phyloP scores from a whole-genome alignment of 371 early-diverging fungal species.

The Blakeslea trispora region DNA sequence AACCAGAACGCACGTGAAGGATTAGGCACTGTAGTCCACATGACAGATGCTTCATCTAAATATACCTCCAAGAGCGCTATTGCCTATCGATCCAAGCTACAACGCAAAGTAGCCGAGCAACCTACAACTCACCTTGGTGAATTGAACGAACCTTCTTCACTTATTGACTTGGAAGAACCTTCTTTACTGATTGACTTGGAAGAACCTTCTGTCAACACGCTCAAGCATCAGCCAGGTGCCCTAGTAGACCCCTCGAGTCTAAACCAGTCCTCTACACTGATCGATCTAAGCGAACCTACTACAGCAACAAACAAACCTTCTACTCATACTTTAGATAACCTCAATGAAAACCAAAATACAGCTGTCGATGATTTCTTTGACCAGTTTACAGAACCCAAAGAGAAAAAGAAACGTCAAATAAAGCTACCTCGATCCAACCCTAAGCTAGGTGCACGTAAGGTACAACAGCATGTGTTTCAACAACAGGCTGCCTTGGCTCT shows the following conservation, averaged over 20 bases:
- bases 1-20: slow-evolving; percentile 79
- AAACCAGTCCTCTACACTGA: neutral
- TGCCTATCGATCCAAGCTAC: slow-evolving; percentile 79
- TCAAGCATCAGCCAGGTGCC: no score
- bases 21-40: slow-evolving; percentile 60
- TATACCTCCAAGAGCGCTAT: slow-evolving; percentile 77
- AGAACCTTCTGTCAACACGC: neutral
- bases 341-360: neutral
- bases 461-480: slow-evolving; percentile 22
- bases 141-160: neutral
- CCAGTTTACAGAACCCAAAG: slow-evolving; percentile 8
- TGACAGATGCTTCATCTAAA: slow-evolving; percentile 77
- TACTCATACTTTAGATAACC: no score
- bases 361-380: slow-evolving; percentile 21
- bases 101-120: slow-evolving; percentile 55
- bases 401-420: slow-evolving; percentile 4
- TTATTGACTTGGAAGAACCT: slow-evolving; percentile 14
- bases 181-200: slow-evolving; percentile 9
- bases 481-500: slow-evolving; percentile 20
- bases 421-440: slow-evolving; percentile 11
- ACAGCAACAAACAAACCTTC: neutral
- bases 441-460: slow-evolving; percentile 26
- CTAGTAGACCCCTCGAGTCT: no score
- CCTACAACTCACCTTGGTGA: neutral
- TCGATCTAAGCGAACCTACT: neutral